These are phyloP conservation scores for Penicillium italicum DNA, from an alignment of 2,329 filamentous ascomycete genomes.

Conservation along the genomic window DNA sequence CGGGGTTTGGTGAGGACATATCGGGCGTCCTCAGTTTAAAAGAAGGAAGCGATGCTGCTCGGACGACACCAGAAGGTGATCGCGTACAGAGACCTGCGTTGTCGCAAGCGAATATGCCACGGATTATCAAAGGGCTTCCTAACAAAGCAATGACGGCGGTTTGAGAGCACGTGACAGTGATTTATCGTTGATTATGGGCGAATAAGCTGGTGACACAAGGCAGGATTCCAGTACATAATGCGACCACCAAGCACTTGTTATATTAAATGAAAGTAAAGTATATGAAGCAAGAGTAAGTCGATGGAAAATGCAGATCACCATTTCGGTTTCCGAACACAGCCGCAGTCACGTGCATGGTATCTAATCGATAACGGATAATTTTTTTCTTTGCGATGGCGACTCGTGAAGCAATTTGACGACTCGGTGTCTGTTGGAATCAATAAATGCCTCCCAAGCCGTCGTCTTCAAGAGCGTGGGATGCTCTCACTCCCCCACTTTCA, in stretches of 20 bases:
- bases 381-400: slow-evolving; percentile 17
- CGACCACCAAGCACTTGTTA: not conserved
- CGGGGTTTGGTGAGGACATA: slow-evolving; percentile 50
- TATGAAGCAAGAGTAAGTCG: slow-evolving; percentile 8
- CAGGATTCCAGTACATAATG: slow-evolving; percentile 7
- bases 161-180: slow-evolving; percentile 3
- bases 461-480: slow-evolving; percentile 62
- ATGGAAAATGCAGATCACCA: slow-evolving; percentile 16
- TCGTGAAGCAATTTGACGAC: not conserved
- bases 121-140: slow-evolving; percentile 19
- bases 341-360: slow-evolving; percentile 30
- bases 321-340: slow-evolving; percentile 17
- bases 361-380: slow-evolving; percentile 34
- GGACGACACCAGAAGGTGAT: slow-evolving; percentile 27
- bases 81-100: slow-evolving; percentile 14
- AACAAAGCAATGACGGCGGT: slow-evolving; percentile 37
- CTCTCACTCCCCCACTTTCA: slow-evolving; percentile 65
- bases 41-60: slow-evolving; percentile 47
- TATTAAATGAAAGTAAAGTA: not conserved
- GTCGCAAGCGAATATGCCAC: slow-evolving; percentile 25
- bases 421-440: not conserved
- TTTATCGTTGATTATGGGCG: slow-evolving; percentile 6
- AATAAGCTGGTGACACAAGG: not conserved
- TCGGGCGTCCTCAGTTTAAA: slow-evolving; percentile 36
- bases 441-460: slow-evolving; percentile 44